These are phyloP conservation scores for Aureobasidium sp. DNA, from an alignment of 2,329 filamentous ascomycete genomes.

Conservation along the genomic window DNA sequence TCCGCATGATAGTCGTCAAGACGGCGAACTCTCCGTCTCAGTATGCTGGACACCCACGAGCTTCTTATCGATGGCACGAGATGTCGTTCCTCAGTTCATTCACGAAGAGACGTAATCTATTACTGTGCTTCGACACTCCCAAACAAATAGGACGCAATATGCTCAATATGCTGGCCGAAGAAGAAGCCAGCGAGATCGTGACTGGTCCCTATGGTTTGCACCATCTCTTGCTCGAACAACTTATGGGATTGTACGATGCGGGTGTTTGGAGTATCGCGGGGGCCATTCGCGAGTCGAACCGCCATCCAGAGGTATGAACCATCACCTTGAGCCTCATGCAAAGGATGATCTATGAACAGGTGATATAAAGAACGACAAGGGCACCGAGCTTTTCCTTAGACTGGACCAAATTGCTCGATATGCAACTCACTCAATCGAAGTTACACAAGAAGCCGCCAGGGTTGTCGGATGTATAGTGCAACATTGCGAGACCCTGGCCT, in stretches of 20 bases:
- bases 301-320: too few relatives aligned
- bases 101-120: not conserved
- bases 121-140: constrained; percentile 2
- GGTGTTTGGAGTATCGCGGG: constrained; percentile 6
- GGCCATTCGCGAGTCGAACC: not conserved
- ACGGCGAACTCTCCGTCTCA: not conserved
- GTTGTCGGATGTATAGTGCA: not conserved
- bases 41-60: not conserved
- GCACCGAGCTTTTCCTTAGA: too few relatives aligned
- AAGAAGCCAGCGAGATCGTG: not conserved
- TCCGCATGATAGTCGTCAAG: constrained; percentile 5
- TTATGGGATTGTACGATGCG: not conserved
- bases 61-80: not conserved
- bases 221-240: not conserved
- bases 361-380: too few relatives aligned
- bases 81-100: not conserved
- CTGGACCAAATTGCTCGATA: not conserved
- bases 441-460: constrained; percentile 3
- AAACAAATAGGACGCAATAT: not conserved
- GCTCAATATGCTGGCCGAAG: not conserved
- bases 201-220: not conserved
- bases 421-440: not conserved
- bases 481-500: not conserved
- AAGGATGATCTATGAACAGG: too few relatives aligned
- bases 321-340: too few relatives aligned